Conservation (phyloP, 306 rosid genomes). For the Trifolium repens region DNA sequence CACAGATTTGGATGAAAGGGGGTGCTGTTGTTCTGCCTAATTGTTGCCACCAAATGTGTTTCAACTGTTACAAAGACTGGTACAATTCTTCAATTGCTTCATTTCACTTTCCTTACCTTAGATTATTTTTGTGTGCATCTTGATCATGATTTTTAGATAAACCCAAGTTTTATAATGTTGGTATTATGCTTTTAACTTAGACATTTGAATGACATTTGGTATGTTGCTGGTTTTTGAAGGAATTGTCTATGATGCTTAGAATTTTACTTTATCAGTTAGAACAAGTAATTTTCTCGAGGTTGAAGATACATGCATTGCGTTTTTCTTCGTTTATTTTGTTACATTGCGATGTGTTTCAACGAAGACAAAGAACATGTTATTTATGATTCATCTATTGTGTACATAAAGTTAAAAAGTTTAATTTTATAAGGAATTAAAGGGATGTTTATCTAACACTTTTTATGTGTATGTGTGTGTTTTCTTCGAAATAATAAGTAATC, state of each 20-base stretch:
- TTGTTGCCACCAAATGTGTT: conserved; percentile 82
- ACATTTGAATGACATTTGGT: no score
- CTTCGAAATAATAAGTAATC: no score
- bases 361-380: not conserved
- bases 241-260: not conserved
- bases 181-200: not conserved
- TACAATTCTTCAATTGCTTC: conserved; percentile 44
- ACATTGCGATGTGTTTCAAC: not conserved
- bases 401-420: conserved; percentile 11
- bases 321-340: not conserved
- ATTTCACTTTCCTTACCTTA: conserved; percentile 15
- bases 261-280: conserved; percentile 13
- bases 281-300: not conserved
- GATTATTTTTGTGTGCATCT: conserved; percentile 12
- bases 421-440: conserved; percentile 23
- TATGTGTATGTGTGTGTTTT: no score
- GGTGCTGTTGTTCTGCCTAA: conserved; percentile 88
- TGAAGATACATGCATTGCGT: not conserved
- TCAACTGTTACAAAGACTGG: conserved; percentile 82
- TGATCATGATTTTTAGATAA: conserved; percentile 3
- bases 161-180: not conserved
- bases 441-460: no score
- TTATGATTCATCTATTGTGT: not conserved
- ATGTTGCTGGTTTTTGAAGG: conserved; percentile 31
- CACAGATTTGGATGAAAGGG: conserved; percentile 85